Base-by-base conservation (phyloP, 2,329 filamentous ascomycete species). In the Xylaria sp. region DNA sequence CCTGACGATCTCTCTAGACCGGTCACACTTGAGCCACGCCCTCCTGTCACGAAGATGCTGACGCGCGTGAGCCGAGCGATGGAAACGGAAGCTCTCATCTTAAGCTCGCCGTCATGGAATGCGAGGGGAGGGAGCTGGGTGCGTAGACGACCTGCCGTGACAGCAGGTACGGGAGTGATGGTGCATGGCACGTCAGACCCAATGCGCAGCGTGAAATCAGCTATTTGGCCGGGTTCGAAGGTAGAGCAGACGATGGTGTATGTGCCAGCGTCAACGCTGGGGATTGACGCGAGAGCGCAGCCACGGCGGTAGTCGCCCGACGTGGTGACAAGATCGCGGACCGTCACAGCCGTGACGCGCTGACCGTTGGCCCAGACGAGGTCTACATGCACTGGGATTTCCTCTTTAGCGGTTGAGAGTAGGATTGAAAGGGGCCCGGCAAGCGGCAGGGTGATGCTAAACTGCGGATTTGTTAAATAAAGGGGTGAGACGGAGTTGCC, bases 201-300 rank as follows among this genome's bases (percentile, higher is more conserved):
- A n/a, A 97, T 84, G 63, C 89, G 87, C 9, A 99, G 83, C 0
- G 85, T 87, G 75, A 96, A 98, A 55, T 85, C 84, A 3, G 91
- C 92, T 0, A 88, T 82, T 75, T 96, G 92, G 9, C 90, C 91
- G 0, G 90, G 86, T 69, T 97, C 93, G 77, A 96, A 98, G 0
- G 95, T 97, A 2, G 93, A 97, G 76, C 92, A 95, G 6, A 97
- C 91, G 63, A 97, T 85, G 0, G 93, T 97, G 78, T 98, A 99
- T 0, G 84, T 84, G 0, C 95, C 95, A 0, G 87, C 81, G 44
- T 89, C 88, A 20, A 97, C 81, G 22, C 81, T 69, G 74, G 74
- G 78, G 71, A 87, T 81, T 68, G 92, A 87, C 2, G 91, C 89
- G 36, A 94, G 83, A 3, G 92, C 92, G 76, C 91, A 92, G 31